Percentiles rank a stretch among this genome's conserved stretches.
Evolutionary conservation across 1,284 basidiomycete species (phyloP).

Genomic region (Ceratobasidium sp.): DNA sequence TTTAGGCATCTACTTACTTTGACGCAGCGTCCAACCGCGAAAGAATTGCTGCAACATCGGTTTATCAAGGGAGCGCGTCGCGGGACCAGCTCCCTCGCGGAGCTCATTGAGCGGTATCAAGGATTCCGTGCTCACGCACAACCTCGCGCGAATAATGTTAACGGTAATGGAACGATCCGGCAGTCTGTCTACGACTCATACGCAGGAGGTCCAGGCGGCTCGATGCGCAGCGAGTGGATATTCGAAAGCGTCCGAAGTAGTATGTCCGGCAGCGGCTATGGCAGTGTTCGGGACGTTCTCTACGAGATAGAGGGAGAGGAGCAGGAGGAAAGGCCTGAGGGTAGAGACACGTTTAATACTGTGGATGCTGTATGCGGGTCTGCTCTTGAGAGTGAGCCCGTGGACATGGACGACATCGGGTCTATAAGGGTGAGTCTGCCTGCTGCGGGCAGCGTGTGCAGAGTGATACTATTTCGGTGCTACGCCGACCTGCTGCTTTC

Average conservation of each 20-base stretch:
- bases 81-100: constrained; percentile 77
- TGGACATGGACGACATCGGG: constrained; percentile 17
- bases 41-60: constrained; percentile 89
- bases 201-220: constrained; percentile 53
- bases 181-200: constrained; percentile 37
- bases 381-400: constrained; percentile 25
- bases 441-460: constrained; percentile 48
- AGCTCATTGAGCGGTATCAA: constrained; percentile 85
- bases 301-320: constrained; percentile 53
- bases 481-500: constrained; percentile 1
- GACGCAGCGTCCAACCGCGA: constrained; percentile 84
- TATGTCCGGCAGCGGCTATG: constrained; percentile 67
- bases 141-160: constrained; percentile 26
- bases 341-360: constrained; percentile 19
- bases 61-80: constrained; percentile 89
- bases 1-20: constrained; percentile 46
- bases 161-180: constrained; percentile 37
- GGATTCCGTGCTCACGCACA: constrained; percentile 66
- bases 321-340: constrained; percentile 49
- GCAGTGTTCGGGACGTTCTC: constrained; percentile 60
- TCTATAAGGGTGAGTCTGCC: constrained; percentile 29
- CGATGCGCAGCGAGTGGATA: constrained; percentile 91
- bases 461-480: constrained; percentile 42
- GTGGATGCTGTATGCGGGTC: constrained; percentile 33
- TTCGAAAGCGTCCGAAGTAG: constrained; percentile 86